Base-by-base conservation (phyloP, 495 filamentous ascomycete genomes). In the Lasiosphaeria miniovina region DNA sequence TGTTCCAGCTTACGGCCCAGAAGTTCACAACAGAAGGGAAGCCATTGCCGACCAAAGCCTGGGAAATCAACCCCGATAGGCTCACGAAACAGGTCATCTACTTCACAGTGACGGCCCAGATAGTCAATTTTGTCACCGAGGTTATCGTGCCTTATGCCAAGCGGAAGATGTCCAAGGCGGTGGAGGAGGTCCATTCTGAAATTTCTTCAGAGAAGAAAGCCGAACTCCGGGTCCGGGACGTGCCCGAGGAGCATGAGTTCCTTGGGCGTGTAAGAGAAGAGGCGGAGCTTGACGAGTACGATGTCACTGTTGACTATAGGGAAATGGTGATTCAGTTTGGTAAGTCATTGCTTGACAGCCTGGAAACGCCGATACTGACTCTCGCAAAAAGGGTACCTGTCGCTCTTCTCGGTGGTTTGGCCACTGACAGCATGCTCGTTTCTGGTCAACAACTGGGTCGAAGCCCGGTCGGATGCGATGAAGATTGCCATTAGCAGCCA, bases 391-490 rank as follows among this genome's bases (percentile, higher is more conserved):
- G 91, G 94, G 15, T 98, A 96, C 69, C 75, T 98, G n/a, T 87
- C 90, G 0, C 83, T 98, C 3, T 98, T 98, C 77, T 91, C 89
- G 3, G 89, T 94, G 3, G 81, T 93, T 48, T 98, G 94, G 94
- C 94, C 94, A 0, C 77, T 98, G 5, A 90, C 93, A 0, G 86
- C 88, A 0, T 80, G 91, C 38, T 94, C 90, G 0, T 98, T 98
- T 81, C 74, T 97, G 9, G 77, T 95, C 73, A 97, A 97, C 73
- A 94, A 98, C 77, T 98, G 94, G 94, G 69, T 98, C 53, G 95
- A 98, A 65, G 83, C 97, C 12, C 89, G 94, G 33, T 89, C 89
- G 31, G 94, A 98, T 61, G 93, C 96, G 14, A 83, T 93, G 73
- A 98, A 98, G 68, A 98, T 98, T 62, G 92, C 91, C 63, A 77